Base-by-base conservation (phyloP, 1,139 yeast genomes). In the Yamadazyma diddensiae region DNA sequence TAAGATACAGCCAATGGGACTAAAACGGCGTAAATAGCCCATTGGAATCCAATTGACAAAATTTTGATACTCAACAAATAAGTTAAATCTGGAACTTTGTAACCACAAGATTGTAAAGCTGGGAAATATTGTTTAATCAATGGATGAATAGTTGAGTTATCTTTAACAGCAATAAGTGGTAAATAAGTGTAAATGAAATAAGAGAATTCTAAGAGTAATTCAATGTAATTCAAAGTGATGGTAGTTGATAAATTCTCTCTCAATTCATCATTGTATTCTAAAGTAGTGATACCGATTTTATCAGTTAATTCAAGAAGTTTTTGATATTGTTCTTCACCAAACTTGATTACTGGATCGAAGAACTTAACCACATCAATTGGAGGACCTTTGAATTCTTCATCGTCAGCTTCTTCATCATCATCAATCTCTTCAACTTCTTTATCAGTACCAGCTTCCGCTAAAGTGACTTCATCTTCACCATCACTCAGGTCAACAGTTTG, bases 231-330 rank as follows among this genome's bases (percentile, higher is more conserved):
- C 47, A 76, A 59, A 5, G 77, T 53, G 36, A 70, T 65, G 12
- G 77, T 64, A 37, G 62, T 70, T 33, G 76, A 68, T 43, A 75
- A 61, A 31, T 58, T 58, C 35, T 73, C 78, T 54, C 80, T 65
- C 39, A 73, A 55, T 36, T 61, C 66, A 36, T 67, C 69, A 43
- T 65, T 70, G 44, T 55, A 57, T 34, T 65, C 69, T 32, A 61
- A 53, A 34, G 66, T 49, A 33, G 70, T 67, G 40, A 68, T 64
- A 17, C 69, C 67, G 33, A 67, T 50, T 8, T 42, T 40, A 46
- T 69, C 73, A 34, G 72, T 59, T 38, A 59, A 50, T 30, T 60
- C 65, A 45, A 58, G 53, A 15, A 64, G 40, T 40, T 55, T 52
- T 30, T 56, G 50, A 39, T 53, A 44, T 21, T 52, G 41, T 17